phyloP scores from a whole-genome alignment of 2,329 filamentous ascomycete species.

The Arthrobotrys megalospora region DNA sequence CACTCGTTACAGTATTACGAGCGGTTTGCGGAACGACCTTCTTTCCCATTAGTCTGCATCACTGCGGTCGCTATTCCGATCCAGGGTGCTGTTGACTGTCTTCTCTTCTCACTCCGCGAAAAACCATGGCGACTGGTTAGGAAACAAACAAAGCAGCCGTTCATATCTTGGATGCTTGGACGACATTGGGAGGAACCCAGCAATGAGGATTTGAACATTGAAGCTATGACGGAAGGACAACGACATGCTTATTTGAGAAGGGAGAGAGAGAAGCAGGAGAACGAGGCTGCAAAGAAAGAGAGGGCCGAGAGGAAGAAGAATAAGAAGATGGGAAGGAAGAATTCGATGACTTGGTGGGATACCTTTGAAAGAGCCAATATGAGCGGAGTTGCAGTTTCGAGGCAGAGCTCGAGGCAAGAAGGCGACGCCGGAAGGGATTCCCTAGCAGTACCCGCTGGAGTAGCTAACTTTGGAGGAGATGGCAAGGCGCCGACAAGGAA shows the following conservation, averaged over 20 bases:
- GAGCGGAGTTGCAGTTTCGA: constrained; percentile 29
- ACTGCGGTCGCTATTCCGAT: constrained; percentile 74
- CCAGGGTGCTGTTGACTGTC: constrained; percentile 78
- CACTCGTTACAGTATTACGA: constrained; percentile 76
- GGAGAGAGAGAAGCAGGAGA: constrained; percentile 53
- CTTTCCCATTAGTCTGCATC: constrained; percentile 73
- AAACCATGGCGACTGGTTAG: constrained; percentile 77
- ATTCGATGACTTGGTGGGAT: constrained; percentile 61
- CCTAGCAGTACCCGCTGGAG: constrained; percentile 13
- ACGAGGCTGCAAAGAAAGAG: constrained; percentile 32
- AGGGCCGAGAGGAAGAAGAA: constrained; percentile 50
- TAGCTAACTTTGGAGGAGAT: constrained; percentile 4
- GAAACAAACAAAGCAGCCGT: constrained; percentile 62
- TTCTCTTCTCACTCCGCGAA: constrained; percentile 79
- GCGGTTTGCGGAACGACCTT: constrained; percentile 70
- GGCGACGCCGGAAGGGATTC: constrained; percentile 24
- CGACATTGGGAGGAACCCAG: constrained; percentile 46
- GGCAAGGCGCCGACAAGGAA: constrained; percentile 33
- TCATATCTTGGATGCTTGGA: constrained; percentile 38
- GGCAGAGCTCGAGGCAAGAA: constrained; percentile 39
- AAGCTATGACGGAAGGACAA: constrained; percentile 51
- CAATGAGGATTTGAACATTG: constrained; percentile 43
- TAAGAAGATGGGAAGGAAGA: constrained; percentile 45
- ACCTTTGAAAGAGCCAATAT: constrained; percentile 52
- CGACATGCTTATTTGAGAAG: constrained; percentile 54